These are phyloP conservation scores for Ustanciosporium gigantosporum DNA, from an alignment of 1,284 basidiomycete species.

Conservation along the genomic window DNA sequence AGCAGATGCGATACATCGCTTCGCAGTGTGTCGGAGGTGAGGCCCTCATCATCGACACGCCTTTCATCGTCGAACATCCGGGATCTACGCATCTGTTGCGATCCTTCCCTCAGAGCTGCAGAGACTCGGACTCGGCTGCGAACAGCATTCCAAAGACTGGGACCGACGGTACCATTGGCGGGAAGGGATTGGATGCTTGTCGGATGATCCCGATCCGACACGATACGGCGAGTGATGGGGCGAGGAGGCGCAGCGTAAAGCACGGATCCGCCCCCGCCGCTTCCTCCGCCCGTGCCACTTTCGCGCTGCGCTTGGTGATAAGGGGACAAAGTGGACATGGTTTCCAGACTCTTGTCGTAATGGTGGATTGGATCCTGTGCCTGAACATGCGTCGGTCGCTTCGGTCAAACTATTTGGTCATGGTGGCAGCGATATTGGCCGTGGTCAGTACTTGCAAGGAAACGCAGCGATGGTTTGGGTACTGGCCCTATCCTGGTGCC, in stretches of 20 bases:
- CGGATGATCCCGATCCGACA: conserved; percentile 26
- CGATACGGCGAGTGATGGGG: conserved; percentile 26
- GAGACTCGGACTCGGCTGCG: conserved; percentile 32
- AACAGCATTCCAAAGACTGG: conserved; percentile 32
- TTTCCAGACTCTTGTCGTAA: no score
- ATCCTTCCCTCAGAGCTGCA: conserved; percentile 13
- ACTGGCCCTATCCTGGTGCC: no score
- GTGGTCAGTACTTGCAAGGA: no score
- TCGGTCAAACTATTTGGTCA: no score
- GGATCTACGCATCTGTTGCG: conserved; percentile 9
- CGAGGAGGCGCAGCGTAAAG: neutral
- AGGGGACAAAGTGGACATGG: no score
- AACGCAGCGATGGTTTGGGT: no score
- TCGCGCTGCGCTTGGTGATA: no score
- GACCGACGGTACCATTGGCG: conserved; percentile 8
- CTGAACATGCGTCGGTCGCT: no score
- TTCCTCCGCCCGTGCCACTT: no score
- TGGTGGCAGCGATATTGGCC: no score
- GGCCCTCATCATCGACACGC: conserved; percentile 45
- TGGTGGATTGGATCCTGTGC: no score
- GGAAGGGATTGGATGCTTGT: conserved; percentile 25
- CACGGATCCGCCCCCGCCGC: neutral
- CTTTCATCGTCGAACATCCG: conserved; percentile 23
- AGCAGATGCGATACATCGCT: conserved; percentile 19
- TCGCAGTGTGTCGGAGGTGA: conserved; percentile 38